Percentiles rank a stretch among this genome's conserved stretches.
Conservation (phyloP, 768 basidiomycete genomes). For the Xerocomus potaroensis region DNA sequence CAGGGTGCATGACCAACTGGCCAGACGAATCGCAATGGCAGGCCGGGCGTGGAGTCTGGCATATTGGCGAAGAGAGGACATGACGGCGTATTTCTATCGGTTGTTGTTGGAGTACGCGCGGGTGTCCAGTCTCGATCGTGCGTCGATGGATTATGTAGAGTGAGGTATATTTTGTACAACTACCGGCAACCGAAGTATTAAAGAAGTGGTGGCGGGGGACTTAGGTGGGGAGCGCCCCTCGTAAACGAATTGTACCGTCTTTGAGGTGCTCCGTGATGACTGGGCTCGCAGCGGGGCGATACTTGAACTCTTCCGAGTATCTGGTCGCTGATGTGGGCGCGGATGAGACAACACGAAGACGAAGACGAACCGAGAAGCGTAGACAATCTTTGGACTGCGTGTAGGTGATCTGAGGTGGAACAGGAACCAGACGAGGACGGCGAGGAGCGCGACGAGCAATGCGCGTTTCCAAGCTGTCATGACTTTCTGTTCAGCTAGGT, state of each 20-base stretch:
- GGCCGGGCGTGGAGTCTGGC: conserved; percentile 54
- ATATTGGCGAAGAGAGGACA: conserved; percentile 59
- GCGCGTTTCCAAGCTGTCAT: conserved; percentile 42
- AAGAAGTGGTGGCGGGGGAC: no score
- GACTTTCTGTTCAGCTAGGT: neutral
- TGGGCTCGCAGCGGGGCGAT: conserved; percentile 80
- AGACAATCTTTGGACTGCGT: conserved; percentile 42
- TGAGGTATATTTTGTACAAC: no score
- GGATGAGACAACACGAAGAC: neutral
- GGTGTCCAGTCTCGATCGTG: conserved; percentile 44
- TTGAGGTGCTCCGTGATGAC: conserved; percentile 72
- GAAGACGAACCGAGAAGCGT: conserved; percentile 56
- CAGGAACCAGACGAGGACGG: conserved; percentile 43
- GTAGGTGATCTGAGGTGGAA: conserved; percentile 29
- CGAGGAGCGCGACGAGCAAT: conserved; percentile 38
- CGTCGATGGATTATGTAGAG: conserved; percentile 35
- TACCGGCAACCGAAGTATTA: no score
- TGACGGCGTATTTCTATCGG: conserved; percentile 58
- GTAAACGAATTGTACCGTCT: conserved; percentile 62
- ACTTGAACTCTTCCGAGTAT: conserved; percentile 80
- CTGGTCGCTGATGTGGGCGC: conserved; percentile 35
- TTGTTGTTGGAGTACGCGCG: conserved; percentile 53
- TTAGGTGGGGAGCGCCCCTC: conserved; percentile 57
- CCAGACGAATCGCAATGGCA: conserved; percentile 48
- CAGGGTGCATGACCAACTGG: conserved; percentile 60